Evolutionary conservation across 768 basidiomycete genomes (phyloP), one percentile per base, ranked within the genome.

Genomic region (Pisolithus sp.): DNA sequence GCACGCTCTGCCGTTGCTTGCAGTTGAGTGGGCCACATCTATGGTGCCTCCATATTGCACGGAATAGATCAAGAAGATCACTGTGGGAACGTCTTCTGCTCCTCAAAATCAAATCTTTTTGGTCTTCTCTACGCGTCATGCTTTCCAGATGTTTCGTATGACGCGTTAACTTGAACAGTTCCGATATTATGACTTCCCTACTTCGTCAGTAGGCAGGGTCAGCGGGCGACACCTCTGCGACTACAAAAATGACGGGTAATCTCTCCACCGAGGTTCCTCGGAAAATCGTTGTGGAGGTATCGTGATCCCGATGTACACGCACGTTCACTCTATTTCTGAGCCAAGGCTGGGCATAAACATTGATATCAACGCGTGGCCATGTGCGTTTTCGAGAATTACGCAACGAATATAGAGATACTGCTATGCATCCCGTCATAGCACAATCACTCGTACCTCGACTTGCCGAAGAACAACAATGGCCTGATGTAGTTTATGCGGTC

Each of bases 231-330:
- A 23, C 23, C 20, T 9, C 20, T 43, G 15, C 20, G 18, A 43
- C 18, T 10, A 18, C 7, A 2, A 30, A 30, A 15, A 24, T 12
- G 24, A 20, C 13, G 15, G 15, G 15, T 24, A 15, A 7, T 46
- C 13, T 46, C 17, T 46, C 24, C 28, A n/a, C 45, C 45, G 45
- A 46, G 45, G 45, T 46, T 46, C 45, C 45, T 46, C 45, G 45
- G 45, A 20, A 46, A 46, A 46, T 18, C 18, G 30, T 34, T 31
- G 28, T 28, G 9, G 28, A 46, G 42, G 30, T 21, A 46, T 7
- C 30, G 13, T 7, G 24, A 34, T 46, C 10, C 45, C 45, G 45
- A 46, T 28, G 17, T 18, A 18, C 24, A 31, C 45, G 45, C 45
- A 46, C 1, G 9, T 7, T 43, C 24, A 43, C 42, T 43, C 17